These are phyloP conservation scores for Thyridium curvatum DNA, from an alignment of 2,329 filamentous ascomycete species.

Conservation along the genomic window DNA sequence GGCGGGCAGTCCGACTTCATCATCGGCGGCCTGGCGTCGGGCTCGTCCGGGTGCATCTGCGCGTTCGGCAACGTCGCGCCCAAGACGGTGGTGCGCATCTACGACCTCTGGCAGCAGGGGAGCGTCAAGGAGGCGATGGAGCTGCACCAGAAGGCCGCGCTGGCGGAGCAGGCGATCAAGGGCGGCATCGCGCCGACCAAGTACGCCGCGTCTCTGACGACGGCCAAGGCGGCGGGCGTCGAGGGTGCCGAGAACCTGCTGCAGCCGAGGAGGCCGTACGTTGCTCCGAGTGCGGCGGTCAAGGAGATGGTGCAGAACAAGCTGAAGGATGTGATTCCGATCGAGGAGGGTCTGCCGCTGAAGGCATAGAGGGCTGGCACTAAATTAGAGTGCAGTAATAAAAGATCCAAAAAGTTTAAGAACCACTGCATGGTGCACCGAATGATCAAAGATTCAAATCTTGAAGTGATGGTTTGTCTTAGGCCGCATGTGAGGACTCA, in stretches of 20 bases:
- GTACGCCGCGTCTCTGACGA: slow-evolving; percentile 57
- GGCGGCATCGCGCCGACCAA: slow-evolving; percentile 62
- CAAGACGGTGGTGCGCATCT: slow-evolving; percentile 49
- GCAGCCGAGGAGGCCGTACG: slow-evolving; percentile 56
- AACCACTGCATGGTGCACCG: too few relatives aligned
- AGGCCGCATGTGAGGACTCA: too few relatives aligned
- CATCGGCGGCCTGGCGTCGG: slow-evolving; percentile 51
- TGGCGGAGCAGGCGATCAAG: slow-evolving; percentile 62
- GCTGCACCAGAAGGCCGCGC: slow-evolving; percentile 54
- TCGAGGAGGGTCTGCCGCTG: too few relatives aligned
- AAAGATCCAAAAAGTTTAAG: too few relatives aligned
- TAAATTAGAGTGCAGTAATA: too few relatives aligned
- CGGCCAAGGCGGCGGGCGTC: slow-evolving; percentile 52
- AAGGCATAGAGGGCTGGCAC: too few relatives aligned
- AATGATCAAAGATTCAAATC: too few relatives aligned
- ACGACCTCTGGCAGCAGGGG: slow-evolving; percentile 42
- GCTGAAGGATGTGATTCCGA: too few relatives aligned
- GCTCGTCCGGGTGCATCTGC: slow-evolving; percentile 54
- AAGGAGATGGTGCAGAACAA: slow-evolving; percentile 18
- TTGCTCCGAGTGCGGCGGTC: slow-evolving; percentile 34
- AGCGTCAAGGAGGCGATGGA: slow-evolving; percentile 42
- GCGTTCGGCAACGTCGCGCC: slow-evolving; percentile 59
- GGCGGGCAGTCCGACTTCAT: slow-evolving; percentile 71
- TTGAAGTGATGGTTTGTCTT: too few relatives aligned
- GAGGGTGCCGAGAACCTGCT: slow-evolving; percentile 51